phyloP scores from a whole-genome alignment of 2,329 filamentous ascomycete genomes.

The Ciborinia camelliae region DNA sequence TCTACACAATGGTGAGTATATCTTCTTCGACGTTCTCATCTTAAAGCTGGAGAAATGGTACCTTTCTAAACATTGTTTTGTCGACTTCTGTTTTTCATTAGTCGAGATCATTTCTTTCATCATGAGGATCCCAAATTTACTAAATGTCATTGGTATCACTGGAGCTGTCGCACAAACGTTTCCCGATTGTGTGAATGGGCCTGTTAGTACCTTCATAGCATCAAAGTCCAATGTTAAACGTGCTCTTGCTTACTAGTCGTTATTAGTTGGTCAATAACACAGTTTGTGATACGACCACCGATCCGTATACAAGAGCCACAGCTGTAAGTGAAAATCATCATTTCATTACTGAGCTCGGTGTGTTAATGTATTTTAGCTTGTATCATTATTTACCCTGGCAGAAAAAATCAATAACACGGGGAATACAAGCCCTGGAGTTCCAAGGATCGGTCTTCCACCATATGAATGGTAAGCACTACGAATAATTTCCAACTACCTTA shows the following conservation, averaged over 20 bases:
- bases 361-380: conserved; percentile 15
- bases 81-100: neutral
- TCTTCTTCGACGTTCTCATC: neutral
- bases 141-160: neutral
- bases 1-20: neutral
- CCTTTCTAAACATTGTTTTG: neutral
- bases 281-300: conserved; percentile 24
- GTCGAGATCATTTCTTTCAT: neutral
- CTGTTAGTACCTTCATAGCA: conserved; percentile 27
- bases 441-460: conserved; percentile 32
- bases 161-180: conserved; percentile 35
- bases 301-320: conserved; percentile 23
- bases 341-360: neutral
- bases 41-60: neutral
- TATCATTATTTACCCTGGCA: conserved; percentile 20
- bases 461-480: conserved; percentile 49
- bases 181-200: conserved; percentile 51
- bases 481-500: neutral
- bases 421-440: conserved; percentile 23
- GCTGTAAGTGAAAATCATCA: conserved; percentile 21
- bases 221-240: neutral
- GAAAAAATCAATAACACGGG: conserved; percentile 25
- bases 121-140: neutral
- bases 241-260: conserved; percentile 30
- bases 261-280: conserved; percentile 38